Evolutionary conservation across 148 eudicot species (phyloP), one percentile per base, ranked within the genome.

Genomic region (Beta vulgaris): DNA sequence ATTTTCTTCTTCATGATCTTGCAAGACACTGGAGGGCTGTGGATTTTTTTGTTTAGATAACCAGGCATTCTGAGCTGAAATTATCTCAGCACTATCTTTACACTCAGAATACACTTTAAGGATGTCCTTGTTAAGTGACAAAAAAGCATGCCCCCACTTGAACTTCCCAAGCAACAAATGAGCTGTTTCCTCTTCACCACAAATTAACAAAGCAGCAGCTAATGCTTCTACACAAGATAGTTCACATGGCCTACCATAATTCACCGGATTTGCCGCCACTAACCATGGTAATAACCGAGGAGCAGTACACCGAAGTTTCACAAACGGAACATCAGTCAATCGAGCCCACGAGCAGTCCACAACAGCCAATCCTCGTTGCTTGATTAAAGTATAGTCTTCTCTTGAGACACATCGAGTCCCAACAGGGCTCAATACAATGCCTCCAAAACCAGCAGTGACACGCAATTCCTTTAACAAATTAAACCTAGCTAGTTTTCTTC

Each of bases 261-360:
- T 95, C 74, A 95, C 94, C 0, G 97, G 97, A 81, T 95, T 95
- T 35, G 97, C 99, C 49, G 99, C 99, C 34, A 91, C 97, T 73
- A 95, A 77, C 99, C 99, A 92, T 25, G 99, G 99, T 34, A 92
- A 85, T 36, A 95, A 87, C 78, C 98, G 91, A 58, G 96, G 98
- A 40, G 96, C 89, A 69, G 88, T 60, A 74, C 98, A 95, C 0
- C 97, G 89, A 39, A 95, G 85, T 75, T 92, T 95, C 71, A 87
- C 78, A 79, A 95, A 95, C 40, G 97, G 98, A 32, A 95, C 97
- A 80, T 95, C 98, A 68, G 83, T 84, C 60, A 95, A 77, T 16
- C 97, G 91, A 12, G 92, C 92, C 97, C 96, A 95, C 2, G 98
- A 92, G 80, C 98, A 95, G 90, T 95, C 98, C 35, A 95, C 98